Conservation (phyloP, 2,329 filamentous ascomycete species). For the Microascus cirrosus region DNA sequence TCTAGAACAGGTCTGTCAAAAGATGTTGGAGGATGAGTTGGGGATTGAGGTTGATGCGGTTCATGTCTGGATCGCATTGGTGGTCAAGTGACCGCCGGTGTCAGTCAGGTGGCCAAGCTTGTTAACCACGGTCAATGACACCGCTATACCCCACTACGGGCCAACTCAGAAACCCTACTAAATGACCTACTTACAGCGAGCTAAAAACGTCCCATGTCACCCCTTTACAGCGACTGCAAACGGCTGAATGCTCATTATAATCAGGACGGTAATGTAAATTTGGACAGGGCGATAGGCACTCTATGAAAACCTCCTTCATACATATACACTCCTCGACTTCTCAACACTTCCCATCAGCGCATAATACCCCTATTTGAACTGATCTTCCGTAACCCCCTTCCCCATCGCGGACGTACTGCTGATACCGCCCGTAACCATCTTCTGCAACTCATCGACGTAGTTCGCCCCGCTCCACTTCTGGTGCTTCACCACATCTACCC, state of each 20-base stretch:
- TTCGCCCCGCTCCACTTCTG: conserved; percentile 98
- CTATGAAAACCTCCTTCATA: too few species aligned
- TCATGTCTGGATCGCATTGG: neutral
- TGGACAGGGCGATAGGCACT: too few species aligned
- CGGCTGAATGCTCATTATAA: too few species aligned
- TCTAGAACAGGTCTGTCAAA: neutral
- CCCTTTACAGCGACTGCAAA: too few species aligned
- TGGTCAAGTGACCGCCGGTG: neutral
- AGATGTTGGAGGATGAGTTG: neutral
- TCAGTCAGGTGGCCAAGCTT: neutral
- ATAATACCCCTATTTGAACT: conserved; percentile 45
- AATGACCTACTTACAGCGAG: too few species aligned
- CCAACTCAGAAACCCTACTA: too few species aligned
- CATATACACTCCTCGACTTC: too few species aligned
- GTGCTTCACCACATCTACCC: conserved; percentile 92
- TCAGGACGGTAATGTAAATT: too few species aligned
- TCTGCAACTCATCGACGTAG: conserved; percentile 88
- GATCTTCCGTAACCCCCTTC: conserved; percentile 93
- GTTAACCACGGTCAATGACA: too few species aligned
- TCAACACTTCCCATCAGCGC: neutral
- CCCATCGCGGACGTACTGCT: conserved; percentile 93
- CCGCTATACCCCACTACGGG: too few species aligned
- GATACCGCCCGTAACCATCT: conserved; percentile 93
- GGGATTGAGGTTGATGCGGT: neutral
- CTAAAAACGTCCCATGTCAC: too few species aligned